phyloP scores from a whole-genome alignment of 2,329 filamentous ascomycete species.

The Ceratocystis albifundus region DNA sequence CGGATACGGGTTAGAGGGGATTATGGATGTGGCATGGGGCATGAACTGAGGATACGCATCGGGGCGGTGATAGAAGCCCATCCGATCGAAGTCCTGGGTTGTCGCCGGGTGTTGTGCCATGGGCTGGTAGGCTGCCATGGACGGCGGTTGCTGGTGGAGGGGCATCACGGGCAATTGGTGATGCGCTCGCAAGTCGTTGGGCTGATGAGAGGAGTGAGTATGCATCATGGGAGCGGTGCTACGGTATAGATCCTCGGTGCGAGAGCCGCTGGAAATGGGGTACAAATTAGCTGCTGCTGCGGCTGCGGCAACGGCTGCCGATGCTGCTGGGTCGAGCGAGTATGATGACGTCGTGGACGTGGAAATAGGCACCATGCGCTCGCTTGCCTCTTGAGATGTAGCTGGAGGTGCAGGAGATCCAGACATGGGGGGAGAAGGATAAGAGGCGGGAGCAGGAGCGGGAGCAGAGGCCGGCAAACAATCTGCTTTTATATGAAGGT shows the following conservation, averaged over 20 bases:
- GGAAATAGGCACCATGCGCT: slow-evolving; percentile 37
- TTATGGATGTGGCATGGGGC: slow-evolving; percentile 19
- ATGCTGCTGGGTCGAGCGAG: not conserved
- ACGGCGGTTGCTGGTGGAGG: slow-evolving; percentile 11
- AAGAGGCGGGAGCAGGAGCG: slow-evolving; percentile 45
- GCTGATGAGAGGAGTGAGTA: slow-evolving; percentile 26
- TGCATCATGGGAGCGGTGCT: slow-evolving; percentile 26
- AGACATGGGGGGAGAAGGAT: slow-evolving; percentile 65
- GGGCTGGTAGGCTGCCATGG: slow-evolving; percentile 16
- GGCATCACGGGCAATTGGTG: slow-evolving; percentile 16
- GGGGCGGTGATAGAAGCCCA: slow-evolving; percentile 33
- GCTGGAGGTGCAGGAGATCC: slow-evolving; percentile 52
- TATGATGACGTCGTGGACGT: slow-evolving; percentile 23
- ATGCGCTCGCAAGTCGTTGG: slow-evolving; percentile 28
- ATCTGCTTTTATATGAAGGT: slow-evolving; percentile 3
- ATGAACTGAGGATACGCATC: slow-evolving; percentile 28
- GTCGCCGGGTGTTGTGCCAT: slow-evolving; percentile 13
- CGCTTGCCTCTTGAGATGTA: slow-evolving; percentile 47
- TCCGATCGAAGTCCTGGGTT: slow-evolving; percentile 29
- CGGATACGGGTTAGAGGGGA: slow-evolving; percentile 19
- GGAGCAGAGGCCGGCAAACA: slow-evolving; percentile 30
- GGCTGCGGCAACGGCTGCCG: slow-evolving; percentile 30
- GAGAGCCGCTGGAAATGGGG: slow-evolving; percentile 10
- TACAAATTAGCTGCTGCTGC: slow-evolving; percentile 5
- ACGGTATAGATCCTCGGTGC: slow-evolving; percentile 19